Conservation (phyloP, 2,329 filamentous ascomycete genomes). For the Aureobasidium lini region DNA sequence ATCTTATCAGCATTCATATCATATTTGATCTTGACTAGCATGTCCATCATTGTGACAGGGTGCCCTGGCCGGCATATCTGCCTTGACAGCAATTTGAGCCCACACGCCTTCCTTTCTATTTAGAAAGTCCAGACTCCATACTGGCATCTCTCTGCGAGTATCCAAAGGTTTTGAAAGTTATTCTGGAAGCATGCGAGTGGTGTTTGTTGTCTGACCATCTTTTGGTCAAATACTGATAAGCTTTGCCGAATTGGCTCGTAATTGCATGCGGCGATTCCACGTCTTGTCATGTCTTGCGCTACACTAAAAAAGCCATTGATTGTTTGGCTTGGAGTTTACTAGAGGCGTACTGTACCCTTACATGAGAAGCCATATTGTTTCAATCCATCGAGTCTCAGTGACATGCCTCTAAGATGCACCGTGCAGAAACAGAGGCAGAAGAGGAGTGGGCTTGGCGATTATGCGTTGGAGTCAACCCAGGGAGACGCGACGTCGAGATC, state of each 20-base stretch:
- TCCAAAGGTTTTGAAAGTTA: neutral
- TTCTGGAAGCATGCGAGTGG: rapidly evolving
- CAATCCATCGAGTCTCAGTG: neutral
- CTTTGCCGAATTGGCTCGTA: neutral
- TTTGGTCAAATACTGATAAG: neutral
- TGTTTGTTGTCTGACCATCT: neutral
- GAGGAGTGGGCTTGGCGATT: neutral
- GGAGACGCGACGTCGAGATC: neutral
- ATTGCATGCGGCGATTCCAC: no score
- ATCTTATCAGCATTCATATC: neutral
- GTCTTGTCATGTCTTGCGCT: no score
- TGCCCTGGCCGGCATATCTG: neutral
- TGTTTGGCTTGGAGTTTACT: no score
- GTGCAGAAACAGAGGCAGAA: neutral
- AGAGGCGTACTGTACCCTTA: neutral
- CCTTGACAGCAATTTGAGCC: no score
- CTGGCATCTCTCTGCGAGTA: no score
- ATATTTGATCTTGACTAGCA: neutral
- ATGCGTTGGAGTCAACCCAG: slow-evolving; percentile 1
- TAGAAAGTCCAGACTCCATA: no score
- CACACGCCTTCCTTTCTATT: no score
- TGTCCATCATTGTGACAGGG: neutral
- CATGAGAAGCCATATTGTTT: neutral
- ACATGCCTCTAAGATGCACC: neutral
- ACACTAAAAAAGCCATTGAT: no score